Conservation (phyloP, 1,139 yeast genomes). For the Pichia sp. region DNA sequence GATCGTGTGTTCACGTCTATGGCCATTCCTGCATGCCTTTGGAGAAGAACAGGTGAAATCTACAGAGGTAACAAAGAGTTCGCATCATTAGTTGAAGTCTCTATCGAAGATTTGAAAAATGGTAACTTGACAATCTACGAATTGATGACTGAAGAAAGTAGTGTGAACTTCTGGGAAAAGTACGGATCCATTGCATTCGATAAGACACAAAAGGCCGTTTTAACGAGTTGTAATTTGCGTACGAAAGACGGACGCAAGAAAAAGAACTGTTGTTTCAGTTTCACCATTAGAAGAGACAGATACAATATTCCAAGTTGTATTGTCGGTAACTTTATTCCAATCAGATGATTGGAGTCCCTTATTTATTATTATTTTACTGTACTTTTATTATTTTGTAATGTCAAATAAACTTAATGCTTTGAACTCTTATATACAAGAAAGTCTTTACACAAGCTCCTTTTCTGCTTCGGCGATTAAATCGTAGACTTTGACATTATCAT, state of each 20-base stretch:
- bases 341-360: slow-evolving; percentile 31
- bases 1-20: slow-evolving; percentile 95
- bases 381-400: not conserved
- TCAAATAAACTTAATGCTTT: too few species aligned
- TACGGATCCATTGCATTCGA: slow-evolving; percentile 97
- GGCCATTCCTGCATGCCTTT: slow-evolving; percentile 97
- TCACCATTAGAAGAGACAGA: slow-evolving; percentile 89
- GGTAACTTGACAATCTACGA: slow-evolving; percentile 93
- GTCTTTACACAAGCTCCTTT: not conserved
- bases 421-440: too few species aligned
- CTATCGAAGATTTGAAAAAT: slow-evolving; percentile 87
- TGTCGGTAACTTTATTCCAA: slow-evolving; percentile 94
- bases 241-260: slow-evolving; percentile 81
- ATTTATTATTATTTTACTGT: not conserved
- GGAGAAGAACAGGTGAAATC: slow-evolving; percentile 98
- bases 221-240: slow-evolving; percentile 86
- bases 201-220: slow-evolving; percentile 91
- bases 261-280: slow-evolving; percentile 89
- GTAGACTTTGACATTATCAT: slow-evolving; percentile 13
- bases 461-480: slow-evolving; percentile 16
- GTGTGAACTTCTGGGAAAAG: slow-evolving; percentile 98
- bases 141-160: slow-evolving; percentile 93
- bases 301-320: slow-evolving; percentile 96
- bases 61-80: slow-evolving; percentile 95
- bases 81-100: slow-evolving; percentile 92